Conservation (phyloP, 2,329 filamentous ascomycete species). For the Fusarium sp. region DNA sequence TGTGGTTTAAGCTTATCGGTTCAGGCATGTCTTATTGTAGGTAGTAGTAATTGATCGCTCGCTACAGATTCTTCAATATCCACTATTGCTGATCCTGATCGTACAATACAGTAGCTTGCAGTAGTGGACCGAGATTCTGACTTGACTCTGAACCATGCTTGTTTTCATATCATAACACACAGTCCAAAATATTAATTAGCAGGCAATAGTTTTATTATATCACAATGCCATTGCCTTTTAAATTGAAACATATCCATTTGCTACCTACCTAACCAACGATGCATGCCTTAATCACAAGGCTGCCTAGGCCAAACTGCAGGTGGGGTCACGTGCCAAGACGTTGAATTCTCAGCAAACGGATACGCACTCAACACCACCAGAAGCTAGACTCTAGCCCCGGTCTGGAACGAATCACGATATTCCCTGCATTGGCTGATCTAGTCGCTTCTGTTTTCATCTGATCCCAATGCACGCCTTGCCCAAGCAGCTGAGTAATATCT, state of each 20-base stretch:
- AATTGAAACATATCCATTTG: background rate
- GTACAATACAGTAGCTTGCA: background rate
- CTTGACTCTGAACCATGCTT: background rate
- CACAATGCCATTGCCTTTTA: background rate
- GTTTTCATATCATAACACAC: background rate
- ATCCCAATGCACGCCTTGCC: background rate
- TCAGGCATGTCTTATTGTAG: background rate
- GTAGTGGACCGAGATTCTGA: background rate
- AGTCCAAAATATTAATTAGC: background rate
- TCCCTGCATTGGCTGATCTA: background rate
- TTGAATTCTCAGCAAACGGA: conserved; percentile 3
- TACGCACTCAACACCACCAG: background rate
- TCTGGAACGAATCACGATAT: background rate
- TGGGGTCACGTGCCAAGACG: conserved; percentile 15
- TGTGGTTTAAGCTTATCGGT: conserved; percentile 22
- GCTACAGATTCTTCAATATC: background rate
- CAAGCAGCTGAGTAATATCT: background rate
- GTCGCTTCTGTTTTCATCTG: background rate
- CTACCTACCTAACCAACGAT: background rate
- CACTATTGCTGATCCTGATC: background rate
- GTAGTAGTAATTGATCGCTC: background rate
- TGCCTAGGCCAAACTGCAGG: background rate
- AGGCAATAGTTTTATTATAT: background rate
- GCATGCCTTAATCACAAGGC: background rate
- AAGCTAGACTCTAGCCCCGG: background rate